Conservation (phyloP, 78 protist species). For the Guillardia theta region DNA sequence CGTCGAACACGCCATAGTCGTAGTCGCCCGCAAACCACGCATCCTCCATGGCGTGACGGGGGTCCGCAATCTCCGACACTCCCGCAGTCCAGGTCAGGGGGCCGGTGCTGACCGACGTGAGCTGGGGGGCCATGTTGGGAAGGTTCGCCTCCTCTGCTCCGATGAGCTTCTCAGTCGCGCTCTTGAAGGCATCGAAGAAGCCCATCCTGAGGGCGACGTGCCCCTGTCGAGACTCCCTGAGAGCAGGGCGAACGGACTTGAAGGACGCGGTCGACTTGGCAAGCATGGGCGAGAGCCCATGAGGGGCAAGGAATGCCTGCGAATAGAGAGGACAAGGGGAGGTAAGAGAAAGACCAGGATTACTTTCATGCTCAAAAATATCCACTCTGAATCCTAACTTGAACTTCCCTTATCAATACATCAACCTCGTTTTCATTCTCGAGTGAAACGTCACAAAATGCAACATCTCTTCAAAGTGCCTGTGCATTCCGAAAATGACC, state of each 20-base stretch:
- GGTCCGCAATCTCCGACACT: neutral
- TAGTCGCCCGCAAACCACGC: neutral
- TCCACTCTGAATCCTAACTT: too few species aligned
- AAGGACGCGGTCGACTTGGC: neutral
- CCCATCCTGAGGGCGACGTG: neutral
- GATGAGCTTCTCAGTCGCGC: neutral
- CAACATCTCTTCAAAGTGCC: neutral
- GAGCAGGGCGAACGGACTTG: neutral
- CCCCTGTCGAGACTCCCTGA: neutral
- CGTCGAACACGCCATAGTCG: conserved; percentile 1
- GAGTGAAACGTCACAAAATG: neutral
- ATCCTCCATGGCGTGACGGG: neutral
- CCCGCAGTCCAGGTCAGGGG: neutral
- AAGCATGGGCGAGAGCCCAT: neutral
- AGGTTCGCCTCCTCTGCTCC: neutral
- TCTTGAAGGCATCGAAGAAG: neutral
- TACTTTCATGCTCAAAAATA: too few species aligned
- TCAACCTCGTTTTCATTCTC: too few species aligned
- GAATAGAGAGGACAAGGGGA: neutral
- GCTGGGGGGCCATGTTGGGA: neutral
- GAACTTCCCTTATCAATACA: too few species aligned
- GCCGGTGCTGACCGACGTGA: neutral
- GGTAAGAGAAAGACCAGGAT: neutral
- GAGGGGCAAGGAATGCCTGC: neutral
- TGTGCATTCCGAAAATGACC: neutral